These are phyloP conservation scores for Prunus mume DNA, from an alignment of 306 rosid genomes.

Conservation along the genomic window DNA sequence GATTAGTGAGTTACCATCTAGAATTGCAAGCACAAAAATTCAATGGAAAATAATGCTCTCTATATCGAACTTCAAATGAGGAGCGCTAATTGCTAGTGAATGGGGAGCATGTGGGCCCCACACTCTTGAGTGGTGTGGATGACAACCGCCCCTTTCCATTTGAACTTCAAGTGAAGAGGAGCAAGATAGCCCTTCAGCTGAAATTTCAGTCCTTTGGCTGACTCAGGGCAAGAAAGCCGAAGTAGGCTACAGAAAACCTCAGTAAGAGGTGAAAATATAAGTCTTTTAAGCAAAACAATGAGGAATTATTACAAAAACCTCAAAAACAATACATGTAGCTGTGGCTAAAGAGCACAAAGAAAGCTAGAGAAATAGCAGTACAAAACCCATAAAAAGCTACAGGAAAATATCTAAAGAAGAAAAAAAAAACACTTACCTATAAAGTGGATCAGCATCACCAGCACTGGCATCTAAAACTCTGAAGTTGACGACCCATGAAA, in stretches of 20 bases:
- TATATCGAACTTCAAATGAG: background rate
- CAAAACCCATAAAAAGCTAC: background rate
- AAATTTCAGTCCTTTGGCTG: background rate
- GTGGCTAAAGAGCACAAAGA: background rate
- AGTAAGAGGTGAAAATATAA: background rate
- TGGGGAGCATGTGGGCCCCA: background rate
- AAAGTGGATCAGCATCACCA: constrained; percentile 76
- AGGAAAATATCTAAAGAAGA: background rate
- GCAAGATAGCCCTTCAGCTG: background rate
- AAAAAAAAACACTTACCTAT: constrained; percentile 39
- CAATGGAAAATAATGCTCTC: background rate
- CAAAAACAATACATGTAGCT: background rate
- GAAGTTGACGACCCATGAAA: constrained; percentile 40
- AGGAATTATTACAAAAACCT: background rate
- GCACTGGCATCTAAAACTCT: constrained; percentile 60
- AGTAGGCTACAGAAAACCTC: background rate
- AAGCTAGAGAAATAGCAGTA: background rate
- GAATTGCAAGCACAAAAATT: background rate
- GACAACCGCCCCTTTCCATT: background rate
- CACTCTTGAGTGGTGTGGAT: background rate
- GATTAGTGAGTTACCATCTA: background rate
- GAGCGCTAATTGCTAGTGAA: background rate
- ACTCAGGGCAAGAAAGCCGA: background rate
- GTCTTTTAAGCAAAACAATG: background rate
- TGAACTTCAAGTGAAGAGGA: background rate